A percentile compares a stretch with the other conserved stretches of the same genome.
phyloP scores from a whole-genome alignment of 257 asterid genomes.

The Lantana camara region DNA sequence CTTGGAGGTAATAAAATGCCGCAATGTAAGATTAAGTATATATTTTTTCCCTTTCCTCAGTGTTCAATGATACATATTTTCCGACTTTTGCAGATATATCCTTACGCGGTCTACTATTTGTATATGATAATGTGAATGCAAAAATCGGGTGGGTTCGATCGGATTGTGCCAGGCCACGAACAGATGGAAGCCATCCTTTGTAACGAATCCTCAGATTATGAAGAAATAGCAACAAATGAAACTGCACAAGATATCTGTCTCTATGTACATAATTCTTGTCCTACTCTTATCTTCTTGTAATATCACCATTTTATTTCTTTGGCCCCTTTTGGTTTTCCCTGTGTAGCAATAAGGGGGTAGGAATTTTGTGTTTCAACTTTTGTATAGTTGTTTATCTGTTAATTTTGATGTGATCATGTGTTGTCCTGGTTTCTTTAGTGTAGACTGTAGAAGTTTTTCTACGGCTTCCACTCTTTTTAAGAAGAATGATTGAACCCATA shows the following conservation, averaged over 20 bases:
- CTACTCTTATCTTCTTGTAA: conserved; percentile 2
- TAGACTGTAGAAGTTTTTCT: neutral
- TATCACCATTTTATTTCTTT: neutral
- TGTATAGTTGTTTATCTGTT: neutral
- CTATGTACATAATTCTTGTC: neutral
- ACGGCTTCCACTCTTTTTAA: no score
- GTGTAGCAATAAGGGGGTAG: neutral
- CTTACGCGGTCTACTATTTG: conserved; percentile 60
- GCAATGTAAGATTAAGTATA: no score
- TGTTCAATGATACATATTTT: conserved; percentile 17
- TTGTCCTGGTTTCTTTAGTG: neutral
- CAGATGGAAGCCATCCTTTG: conserved; percentile 27
- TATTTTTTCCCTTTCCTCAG: neutral
- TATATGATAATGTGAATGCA: conserved; percentile 64
- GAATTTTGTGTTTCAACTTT: neutral
- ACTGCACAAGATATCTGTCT: neutral
- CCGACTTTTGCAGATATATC: conserved; percentile 56
- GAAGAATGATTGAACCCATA: no score
- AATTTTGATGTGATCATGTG: neutral
- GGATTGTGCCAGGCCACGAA: conserved; percentile 56
- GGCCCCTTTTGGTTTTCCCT: neutral
- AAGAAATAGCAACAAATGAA: conserved; percentile 6
- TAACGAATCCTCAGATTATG: neutral
- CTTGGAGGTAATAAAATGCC: conserved; percentile 58
- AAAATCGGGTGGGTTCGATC: conserved; percentile 80